Base-by-base conservation (phyloP, 257 asterid genomes). In the Nicotiana undulata region DNA sequence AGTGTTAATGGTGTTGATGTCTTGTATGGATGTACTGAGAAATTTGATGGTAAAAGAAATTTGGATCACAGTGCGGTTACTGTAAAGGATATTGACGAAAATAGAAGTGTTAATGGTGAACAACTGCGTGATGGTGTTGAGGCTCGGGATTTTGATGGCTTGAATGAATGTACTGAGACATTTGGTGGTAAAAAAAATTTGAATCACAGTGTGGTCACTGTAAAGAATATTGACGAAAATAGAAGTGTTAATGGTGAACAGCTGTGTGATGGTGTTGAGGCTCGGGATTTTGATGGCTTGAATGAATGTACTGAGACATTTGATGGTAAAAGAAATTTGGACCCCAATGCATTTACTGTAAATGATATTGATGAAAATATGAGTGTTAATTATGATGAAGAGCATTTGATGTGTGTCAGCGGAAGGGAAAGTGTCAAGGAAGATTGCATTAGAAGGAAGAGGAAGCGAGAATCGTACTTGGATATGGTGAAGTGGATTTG, bases 401-500 rank as follows among this genome's bases (percentile, higher is more conserved):
- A 44, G 55, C 31, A 70, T 44, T 70, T 70, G 77, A 44, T 40
- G 77, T 70, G 9, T 11, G 32, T 70, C n/a, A 22, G 44, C 4
- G 29, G 29, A 67, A n/a, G 76, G 53, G 76, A 34, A 67, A 32
- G 26, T 68, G 86, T 52, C 10, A 61, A 46, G 56, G 85, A 72
- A 63, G 87, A 82, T 22, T 15, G 78, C 1, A 68, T 28, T 76
- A 79, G 85, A 75, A 83, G 81, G 88, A 96, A 94, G 89, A 91
- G 98, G 89, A 93, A 90, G 81, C 89, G 85, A 3, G 91, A 83
- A 63, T 80, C 87, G 67, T 79, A n/a, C 65, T 9, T 9, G 6
- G 85, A 66, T 17, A 40, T 88, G 91, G 76, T 96, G 88, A 78
- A 85, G 67, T 94, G 98, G 98, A 84, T 94, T 31, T 16, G 77